These are phyloP conservation scores for Castanospermum australe DNA, from an alignment of 306 rosid species.

Conservation along the genomic window DNA sequence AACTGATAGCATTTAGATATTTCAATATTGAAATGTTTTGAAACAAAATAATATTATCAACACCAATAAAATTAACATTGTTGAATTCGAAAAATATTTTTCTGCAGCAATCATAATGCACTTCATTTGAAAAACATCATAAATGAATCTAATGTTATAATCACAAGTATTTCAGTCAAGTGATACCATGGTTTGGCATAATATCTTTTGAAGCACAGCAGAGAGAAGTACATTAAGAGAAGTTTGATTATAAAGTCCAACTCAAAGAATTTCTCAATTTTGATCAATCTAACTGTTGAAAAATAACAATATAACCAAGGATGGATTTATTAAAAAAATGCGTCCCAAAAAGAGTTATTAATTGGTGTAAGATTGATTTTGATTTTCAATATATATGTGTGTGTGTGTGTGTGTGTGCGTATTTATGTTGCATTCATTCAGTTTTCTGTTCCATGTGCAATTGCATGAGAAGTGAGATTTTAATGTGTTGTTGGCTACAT, in stretches of 20 bases:
- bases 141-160: neutral
- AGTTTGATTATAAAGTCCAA: neutral
- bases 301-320: constrained; percentile 10
- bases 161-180: neutral
- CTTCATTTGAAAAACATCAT: neutral
- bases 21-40: constrained; percentile 15
- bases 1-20: constrained; percentile 18
- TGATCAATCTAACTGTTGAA: neutral
- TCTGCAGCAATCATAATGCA: constrained; percentile 22
- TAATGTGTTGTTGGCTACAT: neutral
- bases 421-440: too few species aligned
- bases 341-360: too few species aligned
- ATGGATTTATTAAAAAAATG: too few species aligned
- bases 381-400: too few species aligned
- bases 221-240: neutral
- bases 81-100: neutral
- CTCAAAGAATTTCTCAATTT: neutral
- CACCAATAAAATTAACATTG: neutral
- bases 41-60: constrained; percentile 16
- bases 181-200: neutral
- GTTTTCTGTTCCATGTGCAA: too few species aligned
- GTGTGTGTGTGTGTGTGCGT: too few species aligned
- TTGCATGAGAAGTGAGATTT: too few species aligned
- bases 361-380: too few species aligned
- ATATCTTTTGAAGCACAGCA: neutral